Evolutionary conservation across 345 rosid species (phyloP).

Genomic region (Eutrema heterophyllum): DNA sequence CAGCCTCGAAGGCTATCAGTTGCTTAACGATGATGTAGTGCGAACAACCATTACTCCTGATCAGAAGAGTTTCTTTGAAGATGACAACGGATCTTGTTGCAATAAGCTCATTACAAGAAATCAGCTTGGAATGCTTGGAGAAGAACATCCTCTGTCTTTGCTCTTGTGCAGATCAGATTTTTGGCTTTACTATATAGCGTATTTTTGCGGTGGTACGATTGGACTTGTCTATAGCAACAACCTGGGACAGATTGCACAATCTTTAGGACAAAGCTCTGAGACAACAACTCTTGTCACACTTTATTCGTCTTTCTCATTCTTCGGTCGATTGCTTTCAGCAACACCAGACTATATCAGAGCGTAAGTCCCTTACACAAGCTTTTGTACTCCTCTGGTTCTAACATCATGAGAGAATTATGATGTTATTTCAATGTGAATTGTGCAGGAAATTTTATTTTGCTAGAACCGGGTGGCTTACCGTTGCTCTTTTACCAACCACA

Average conservation of each 20-base stretch:
- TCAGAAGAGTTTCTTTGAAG: conserved; percentile 30
- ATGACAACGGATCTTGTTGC: conserved; percentile 39
- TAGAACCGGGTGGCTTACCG: conserved; percentile 84
- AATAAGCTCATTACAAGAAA: conserved; percentile 45
- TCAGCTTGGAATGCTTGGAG: conserved; percentile 64
- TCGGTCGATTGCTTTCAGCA: conserved; percentile 88
- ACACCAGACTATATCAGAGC: conserved; percentile 79
- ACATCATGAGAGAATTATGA: neutral
- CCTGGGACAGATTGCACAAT: conserved; percentile 88
- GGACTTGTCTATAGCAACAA: conserved; percentile 96
- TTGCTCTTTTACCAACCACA: conserved; percentile 84
- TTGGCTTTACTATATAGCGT: conserved; percentile 83
- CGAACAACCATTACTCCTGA: neutral
- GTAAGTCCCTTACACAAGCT: conserved; percentile 40
- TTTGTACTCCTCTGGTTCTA: neutral
- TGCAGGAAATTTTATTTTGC: conserved; percentile 90
- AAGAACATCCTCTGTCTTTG: conserved; percentile 55
- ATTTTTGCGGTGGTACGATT: conserved; percentile 90
- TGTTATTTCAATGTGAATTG: neutral
- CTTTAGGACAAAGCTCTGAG: conserved; percentile 54
- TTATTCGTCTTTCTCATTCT: conserved; percentile 89
- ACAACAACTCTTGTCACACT: conserved; percentile 71
- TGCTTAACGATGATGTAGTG: conserved; percentile 25
- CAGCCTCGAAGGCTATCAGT: conserved; percentile 34
- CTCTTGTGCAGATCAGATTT: conserved; percentile 73